Conservation (phyloP, 169 alveolate genomes). For the Fabrea salina region DNA sequence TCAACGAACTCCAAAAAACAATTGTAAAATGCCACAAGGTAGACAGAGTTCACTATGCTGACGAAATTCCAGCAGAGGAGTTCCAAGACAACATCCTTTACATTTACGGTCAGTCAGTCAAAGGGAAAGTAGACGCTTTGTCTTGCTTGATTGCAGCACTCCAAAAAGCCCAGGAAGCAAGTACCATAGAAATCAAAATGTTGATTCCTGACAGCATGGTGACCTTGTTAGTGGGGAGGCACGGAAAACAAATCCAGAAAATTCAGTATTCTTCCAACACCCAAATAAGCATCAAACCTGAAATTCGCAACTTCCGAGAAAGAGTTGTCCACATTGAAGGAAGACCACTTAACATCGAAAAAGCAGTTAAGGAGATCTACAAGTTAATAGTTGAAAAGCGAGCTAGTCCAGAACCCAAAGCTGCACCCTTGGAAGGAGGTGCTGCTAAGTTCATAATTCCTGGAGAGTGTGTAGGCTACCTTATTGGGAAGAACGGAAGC, state of each 20-base stretch:
- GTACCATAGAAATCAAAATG: background rate
- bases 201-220: background rate
- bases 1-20: background rate
- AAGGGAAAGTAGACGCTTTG: background rate
- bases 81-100: background rate
- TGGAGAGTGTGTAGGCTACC: background rate
- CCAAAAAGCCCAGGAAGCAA: background rate
- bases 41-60: background rate
- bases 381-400: background rate
- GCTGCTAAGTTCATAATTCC: conserved; percentile 4
- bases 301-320: background rate
- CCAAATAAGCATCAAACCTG: background rate
- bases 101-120: background rate
- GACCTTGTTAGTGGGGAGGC: background rate
- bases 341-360: background rate
- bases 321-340: background rate
- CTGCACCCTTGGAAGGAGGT: background rate
- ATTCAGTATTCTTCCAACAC: background rate
- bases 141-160: background rate
- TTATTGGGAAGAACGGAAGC: background rate
- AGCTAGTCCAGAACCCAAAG: conserved; percentile 5
- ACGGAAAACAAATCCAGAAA: background rate
- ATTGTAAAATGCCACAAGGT: background rate
- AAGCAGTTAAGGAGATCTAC: background rate
- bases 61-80: background rate